phyloP scores from a whole-genome alignment of 805 yeast species.

The Candida berthetii region DNA sequence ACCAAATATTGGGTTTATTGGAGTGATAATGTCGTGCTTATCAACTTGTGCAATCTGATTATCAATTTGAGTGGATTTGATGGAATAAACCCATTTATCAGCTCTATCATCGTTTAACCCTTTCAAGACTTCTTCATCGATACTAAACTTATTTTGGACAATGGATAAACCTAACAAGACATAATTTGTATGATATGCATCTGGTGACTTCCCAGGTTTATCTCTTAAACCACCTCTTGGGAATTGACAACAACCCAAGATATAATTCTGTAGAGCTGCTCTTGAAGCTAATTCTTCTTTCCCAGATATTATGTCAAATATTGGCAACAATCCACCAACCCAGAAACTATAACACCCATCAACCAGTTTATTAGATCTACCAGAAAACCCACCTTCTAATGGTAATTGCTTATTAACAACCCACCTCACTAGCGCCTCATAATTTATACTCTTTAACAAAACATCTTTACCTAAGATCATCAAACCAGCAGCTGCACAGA shows the following conservation, averaged over 20 bases:
- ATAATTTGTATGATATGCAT: constrained; percentile 89
- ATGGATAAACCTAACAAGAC: constrained; percentile 62
- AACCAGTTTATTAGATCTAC: constrained; percentile 88
- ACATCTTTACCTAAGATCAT: constrained; percentile 34
- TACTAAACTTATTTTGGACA: constrained; percentile 12
- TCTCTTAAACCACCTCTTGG: constrained; percentile 74
- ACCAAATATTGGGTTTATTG: constrained; percentile 55
- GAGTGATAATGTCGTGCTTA: constrained; percentile 14
- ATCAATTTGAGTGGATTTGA: constrained; percentile 5
- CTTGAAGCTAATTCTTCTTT: constrained; percentile 39
- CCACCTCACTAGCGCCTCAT: constrained; percentile 60
- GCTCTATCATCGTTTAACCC: not conserved
- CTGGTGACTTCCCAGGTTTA: constrained; percentile 78
- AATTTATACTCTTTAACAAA: constrained; percentile 31
- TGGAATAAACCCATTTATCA: constrained; percentile 7
- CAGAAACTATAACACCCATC: constrained; percentile 96
- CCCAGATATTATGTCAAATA: constrained; percentile 48
- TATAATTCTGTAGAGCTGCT: constrained; percentile 54
- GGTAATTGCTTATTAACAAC: constrained; percentile 57
- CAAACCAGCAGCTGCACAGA: constrained; percentile 73
- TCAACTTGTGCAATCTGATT: constrained; percentile 11
- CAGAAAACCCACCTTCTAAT: constrained; percentile 83
- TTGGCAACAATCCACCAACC: constrained; percentile 77
- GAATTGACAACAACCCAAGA: constrained; percentile 70
- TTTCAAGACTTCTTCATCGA: not conserved